phyloP scores from a whole-genome alignment of 1,139 yeast species.

The Lodderomyces theae region DNA sequence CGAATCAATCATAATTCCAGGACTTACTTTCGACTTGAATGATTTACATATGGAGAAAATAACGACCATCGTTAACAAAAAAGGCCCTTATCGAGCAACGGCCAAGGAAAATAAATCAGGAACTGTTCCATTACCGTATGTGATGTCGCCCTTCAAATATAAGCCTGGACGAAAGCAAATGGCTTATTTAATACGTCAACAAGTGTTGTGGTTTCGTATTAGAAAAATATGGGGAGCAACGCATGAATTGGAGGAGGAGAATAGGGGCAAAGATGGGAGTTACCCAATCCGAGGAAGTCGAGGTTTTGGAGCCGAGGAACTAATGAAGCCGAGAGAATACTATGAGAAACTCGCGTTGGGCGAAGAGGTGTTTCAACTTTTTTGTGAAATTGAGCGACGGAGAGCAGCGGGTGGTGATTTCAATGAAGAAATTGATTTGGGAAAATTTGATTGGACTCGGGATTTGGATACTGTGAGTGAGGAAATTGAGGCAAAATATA shows the following conservation, averaged over 20 bases:
- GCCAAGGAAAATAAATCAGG: constrained; percentile 34
- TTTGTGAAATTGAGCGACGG: constrained; percentile 16
- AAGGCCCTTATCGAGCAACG: constrained; percentile 39
- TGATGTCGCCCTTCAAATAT: constrained; percentile 27
- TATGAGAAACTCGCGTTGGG: constrained; percentile 27
- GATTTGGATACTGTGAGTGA: constrained; percentile 21
- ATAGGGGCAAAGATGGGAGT: constrained; percentile 24
- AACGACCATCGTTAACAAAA: constrained; percentile 23
- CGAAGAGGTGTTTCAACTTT: constrained; percentile 39
- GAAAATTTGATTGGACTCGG: constrained; percentile 22
- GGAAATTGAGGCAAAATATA: constrained; percentile 16
- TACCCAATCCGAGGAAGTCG: constrained; percentile 27
- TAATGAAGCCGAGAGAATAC: constrained; percentile 28
- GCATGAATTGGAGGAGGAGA: constrained; percentile 10
- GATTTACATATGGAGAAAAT: constrained; percentile 23
- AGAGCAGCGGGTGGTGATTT: not conserved
- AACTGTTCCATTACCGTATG: constrained; percentile 26
- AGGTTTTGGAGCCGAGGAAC: constrained; percentile 28
- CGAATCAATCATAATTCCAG: constrained; percentile 35
- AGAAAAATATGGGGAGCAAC: constrained; percentile 13
- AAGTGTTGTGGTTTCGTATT: constrained; percentile 31
- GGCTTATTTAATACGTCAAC: constrained; percentile 33
- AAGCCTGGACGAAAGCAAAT: constrained; percentile 22
- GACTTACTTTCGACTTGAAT: constrained; percentile 37
- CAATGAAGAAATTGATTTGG: constrained; percentile 6